Percentiles rank a stretch among this genome's conserved stretches.
phyloP scores from a whole-genome alignment of 306 rosid genomes.

The Potentilla sterilis region DNA sequence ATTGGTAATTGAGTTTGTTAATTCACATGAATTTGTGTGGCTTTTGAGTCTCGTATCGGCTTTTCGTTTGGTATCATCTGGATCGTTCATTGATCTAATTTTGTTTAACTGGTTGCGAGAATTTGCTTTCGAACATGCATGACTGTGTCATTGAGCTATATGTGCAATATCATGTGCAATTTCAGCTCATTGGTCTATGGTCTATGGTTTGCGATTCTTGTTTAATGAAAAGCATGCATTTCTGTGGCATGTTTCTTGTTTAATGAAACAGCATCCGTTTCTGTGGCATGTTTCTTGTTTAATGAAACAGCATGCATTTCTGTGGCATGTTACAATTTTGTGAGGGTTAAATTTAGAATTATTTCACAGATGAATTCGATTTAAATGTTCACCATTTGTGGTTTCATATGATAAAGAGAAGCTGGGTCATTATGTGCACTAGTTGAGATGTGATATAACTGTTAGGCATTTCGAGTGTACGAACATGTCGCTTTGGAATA shows the following conservation, averaged over 20 bases:
- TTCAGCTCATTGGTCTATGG: too few species aligned
- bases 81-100: neutral
- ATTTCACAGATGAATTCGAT: too few species aligned
- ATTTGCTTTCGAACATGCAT: neutral
- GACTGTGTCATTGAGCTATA: neutral
- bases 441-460: neutral
- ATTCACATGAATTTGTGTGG: neutral
- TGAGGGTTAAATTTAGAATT: too few species aligned
- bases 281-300: too few species aligned
- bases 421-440: neutral
- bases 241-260: too few species aligned
- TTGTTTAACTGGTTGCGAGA: neutral
- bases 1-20: neutral
- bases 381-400: neutral
- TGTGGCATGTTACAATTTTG: too few species aligned
- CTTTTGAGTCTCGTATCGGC: neutral
- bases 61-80: neutral
- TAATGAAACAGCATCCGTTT: too few species aligned
- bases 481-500: neutral
- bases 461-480: neutral
- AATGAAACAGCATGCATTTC: too few species aligned
- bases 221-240: too few species aligned
- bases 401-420: neutral
- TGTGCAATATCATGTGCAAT: too few species aligned
- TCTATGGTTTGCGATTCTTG: neutral